A percentile compares a stretch with the other conserved stretches of the same genome.
Evolutionary conservation across 1,139 yeast genomes (phyloP).

Genomic region (Saccharomyces hybrid): DNA sequence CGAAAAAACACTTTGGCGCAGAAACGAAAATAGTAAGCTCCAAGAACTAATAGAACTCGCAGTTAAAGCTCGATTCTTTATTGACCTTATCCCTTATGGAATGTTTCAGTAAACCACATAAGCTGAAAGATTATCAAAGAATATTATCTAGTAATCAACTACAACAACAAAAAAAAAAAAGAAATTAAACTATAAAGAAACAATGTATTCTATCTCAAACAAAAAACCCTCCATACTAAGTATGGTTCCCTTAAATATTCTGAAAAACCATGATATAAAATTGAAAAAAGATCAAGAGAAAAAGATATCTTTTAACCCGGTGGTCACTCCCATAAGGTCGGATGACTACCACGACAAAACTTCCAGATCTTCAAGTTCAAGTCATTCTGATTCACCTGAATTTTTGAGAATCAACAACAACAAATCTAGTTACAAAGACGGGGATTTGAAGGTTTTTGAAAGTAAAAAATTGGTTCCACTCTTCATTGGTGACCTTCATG

Average conservation of each 20-base stretch:
- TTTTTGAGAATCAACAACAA: background rate
- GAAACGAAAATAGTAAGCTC: background rate
- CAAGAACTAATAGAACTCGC: background rate
- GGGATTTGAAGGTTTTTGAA: background rate
- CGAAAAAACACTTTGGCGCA: background rate
- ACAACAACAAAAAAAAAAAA: background rate
- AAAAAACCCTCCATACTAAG: background rate
- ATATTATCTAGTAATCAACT: background rate
- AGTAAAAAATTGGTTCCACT: background rate
- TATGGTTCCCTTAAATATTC: background rate
- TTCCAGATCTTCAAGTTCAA: background rate
- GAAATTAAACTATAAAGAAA: background rate
- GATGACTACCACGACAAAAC: background rate
- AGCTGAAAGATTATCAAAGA: background rate
- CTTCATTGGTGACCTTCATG: slow-evolving; percentile 45
- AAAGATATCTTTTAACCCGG: background rate
- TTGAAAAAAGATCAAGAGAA: background rate
- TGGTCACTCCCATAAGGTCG: background rate
- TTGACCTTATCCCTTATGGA: no score
- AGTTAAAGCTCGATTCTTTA: background rate
- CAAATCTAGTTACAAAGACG: background rate
- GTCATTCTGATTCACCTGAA: background rate
- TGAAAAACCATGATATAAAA: background rate
- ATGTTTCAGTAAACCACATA: background rate
- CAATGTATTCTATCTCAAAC: background rate